Percentiles rank a stretch among this genome's conserved stretches.
Conservation (phyloP, 1,139 yeast species). For the Blastobotrys serpentis region DNA sequence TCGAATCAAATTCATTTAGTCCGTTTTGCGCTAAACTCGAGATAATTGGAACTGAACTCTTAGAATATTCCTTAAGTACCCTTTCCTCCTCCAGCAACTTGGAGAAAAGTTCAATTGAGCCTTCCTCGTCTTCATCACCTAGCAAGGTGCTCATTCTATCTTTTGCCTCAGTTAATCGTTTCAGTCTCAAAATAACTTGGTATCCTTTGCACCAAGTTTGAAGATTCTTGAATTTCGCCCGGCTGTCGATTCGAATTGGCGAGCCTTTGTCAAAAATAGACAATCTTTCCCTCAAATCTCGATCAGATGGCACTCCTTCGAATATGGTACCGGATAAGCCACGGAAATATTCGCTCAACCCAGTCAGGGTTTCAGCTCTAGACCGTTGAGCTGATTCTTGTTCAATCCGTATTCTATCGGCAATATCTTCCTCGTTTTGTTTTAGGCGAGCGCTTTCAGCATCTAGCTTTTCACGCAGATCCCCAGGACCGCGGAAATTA, state of each 20-base stretch:
- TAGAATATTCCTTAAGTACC: constrained; percentile 13
- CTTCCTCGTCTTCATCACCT: constrained; percentile 10
- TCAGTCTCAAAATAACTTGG: constrained; percentile 16
- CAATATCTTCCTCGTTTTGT: constrained; percentile 16
- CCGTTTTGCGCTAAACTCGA: constrained; percentile 19
- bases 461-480: constrained; percentile 24
- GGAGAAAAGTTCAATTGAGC: constrained; percentile 11
- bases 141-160: constrained; percentile 6
- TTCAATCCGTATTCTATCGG: constrained; percentile 15
- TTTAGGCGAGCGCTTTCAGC: constrained; percentile 22
- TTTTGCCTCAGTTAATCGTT: constrained; percentile 7
- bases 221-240: constrained; percentile 14
- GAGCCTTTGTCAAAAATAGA: constrained; percentile 2
- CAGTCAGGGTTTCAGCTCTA: constrained; percentile 17
- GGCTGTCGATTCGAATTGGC: constrained; percentile 3
- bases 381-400: constrained; percentile 10
- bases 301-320: constrained; percentile 18
- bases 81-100: constrained; percentile 15
- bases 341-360: constrained; percentile 15
- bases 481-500: constrained; percentile 24
- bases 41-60: constrained; percentile 17
- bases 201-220: constrained; percentile 19
- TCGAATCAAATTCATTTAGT: constrained; percentile 14
- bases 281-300: constrained; percentile 12
- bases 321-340: constrained; percentile 11